Base-by-base conservation (phyloP, 345 rosid genomes). In the Theobroma cacao region DNA sequence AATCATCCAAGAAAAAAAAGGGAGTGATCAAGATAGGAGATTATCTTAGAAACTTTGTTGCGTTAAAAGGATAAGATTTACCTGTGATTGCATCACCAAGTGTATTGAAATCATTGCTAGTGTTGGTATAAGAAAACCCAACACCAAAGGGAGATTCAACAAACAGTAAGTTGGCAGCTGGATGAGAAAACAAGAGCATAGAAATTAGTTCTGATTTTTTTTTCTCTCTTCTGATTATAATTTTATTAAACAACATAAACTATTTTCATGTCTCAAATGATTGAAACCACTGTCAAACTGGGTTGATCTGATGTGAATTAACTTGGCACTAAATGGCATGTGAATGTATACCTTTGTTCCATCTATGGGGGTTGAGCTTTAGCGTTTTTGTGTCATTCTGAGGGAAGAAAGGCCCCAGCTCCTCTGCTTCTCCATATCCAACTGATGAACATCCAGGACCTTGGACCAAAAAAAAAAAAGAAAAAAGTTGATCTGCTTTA, bases 391-490 rank as follows among this genome's bases (percentile, higher is more conserved):
- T 9, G 60, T 87, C 87, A 70, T 87, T 91, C 50, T 83, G 89
- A 59, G 93, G 87, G 66, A 92, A 91, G 83, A 94, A 94, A 33
- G 98, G 98, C 7, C 98, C 97, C 3, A 92, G 71, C 77, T 94
- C 98, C 73, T 90, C 98, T 61, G 95, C 82, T 77, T 84, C 87
- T 78, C 98, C 98, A 77, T 77, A 91, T 17, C 92, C 98, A 50
- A 92, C 77, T 11, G 95, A 92, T 31, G 94, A 92, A 79, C 98
- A 94, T 7, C 97, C 97, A 0, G 95, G 98, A 58, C 97, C 97
- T 36, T 36, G 3, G 3, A 2, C 5, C 38, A 36, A 36, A 36
- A 36, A 36, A 7, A 36, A 14, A 28, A 33, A 40, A 18, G 24
- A 24, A 30, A 28, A 38, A 69, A 30, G 14, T 65, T 65, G 4